Base-by-base conservation (phyloP, 768 basidiomycete species). In the Serendipita sp. region DNA sequence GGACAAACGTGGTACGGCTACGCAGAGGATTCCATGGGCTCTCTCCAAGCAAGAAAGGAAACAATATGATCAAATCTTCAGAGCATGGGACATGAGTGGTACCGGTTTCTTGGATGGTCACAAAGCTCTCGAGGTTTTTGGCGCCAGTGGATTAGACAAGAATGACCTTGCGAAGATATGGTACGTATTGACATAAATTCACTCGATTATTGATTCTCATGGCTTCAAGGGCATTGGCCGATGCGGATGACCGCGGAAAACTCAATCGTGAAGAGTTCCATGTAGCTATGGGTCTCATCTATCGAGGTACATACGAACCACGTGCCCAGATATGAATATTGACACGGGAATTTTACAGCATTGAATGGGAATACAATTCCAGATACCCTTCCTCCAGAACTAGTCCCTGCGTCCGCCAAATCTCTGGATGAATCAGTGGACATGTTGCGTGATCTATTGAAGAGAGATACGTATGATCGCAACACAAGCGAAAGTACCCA, bases 211-310 rank as follows among this genome's bases (percentile, higher is more conserved):
- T 64, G 24, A 24, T 60, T 65, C 66, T 51, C 32, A 46, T 45
- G 32, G 63, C 15, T 63, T 46, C 11, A 56, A 97, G 93, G 95
- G 86, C 84, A 13, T 81, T 98, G 3, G 91, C 94, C 18, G 96
- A 99, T 74, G 81, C 83, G 45, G 88, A 94, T 67, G 92, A 98
- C 74, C 86, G 92, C 28, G 96, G 96, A 28, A 96, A 93, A 74
- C 82, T 98, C 56, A 97, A 96, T 69, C 78, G 95, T 32, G 88
- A 90, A 13, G 96, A 98, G 73, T 99, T 99, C 73, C 92, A 98
- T 72, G 89, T 97, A 66, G 96, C 96, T 0, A 99, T 99, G 95
- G 92, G 90, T 63, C 78, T 98, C 64, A 98, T 99, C 71, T 97
- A 93, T 75, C 86, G 96, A 71, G 81, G 95, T 97, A 76, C 69